phyloP scores from a whole-genome alignment of 2,329 filamentous ascomycete species.

The Helicocarpus griseus region DNA sequence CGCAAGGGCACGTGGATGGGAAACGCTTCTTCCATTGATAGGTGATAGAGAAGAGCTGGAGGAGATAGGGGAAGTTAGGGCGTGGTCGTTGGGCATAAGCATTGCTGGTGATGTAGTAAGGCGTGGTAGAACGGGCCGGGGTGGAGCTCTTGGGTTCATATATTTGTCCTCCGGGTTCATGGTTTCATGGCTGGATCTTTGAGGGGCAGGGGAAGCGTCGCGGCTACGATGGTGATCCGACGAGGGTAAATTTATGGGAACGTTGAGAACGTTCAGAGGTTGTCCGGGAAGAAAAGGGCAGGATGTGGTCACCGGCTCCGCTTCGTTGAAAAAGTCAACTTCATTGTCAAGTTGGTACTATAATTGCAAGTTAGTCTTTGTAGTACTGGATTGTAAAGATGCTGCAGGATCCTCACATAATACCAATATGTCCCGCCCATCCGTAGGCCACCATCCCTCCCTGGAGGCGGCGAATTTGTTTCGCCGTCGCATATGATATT shows the following conservation, averaged over 20 bases:
- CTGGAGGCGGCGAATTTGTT: constrained; percentile 39
- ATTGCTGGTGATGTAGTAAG: constrained; percentile 35
- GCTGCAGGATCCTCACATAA: constrained; percentile 49
- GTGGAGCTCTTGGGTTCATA: constrained; percentile 54
- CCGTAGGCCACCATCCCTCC: constrained; percentile 68
- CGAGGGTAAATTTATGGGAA: constrained; percentile 58
- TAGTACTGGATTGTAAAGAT: not conserved
- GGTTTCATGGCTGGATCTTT: constrained; percentile 54
- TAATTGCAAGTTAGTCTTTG: not conserved
- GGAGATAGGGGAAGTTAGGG: constrained; percentile 16
- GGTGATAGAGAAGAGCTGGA: constrained; percentile 17
- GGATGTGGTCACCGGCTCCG: constrained; percentile 61
- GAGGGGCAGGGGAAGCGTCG: constrained; percentile 51
- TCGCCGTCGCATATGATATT: constrained; percentile 77
- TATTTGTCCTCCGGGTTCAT: constrained; percentile 73
- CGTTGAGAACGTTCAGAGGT: constrained; percentile 69
- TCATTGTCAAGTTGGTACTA: constrained; percentile 78
- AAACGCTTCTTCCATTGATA: constrained; percentile 21
- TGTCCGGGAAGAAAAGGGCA: constrained; percentile 87
- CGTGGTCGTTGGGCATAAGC: constrained; percentile 3
- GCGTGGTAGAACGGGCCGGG: constrained; percentile 37
- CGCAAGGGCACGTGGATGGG: constrained; percentile 26
- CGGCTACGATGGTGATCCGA: constrained; percentile 42
- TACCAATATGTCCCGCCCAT: constrained; percentile 96
- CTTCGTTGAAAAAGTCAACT: constrained; percentile 64